These are phyloP conservation scores for Pichia sp. DNA, from an alignment of 1,139 yeast species.

Conservation along the genomic window DNA sequence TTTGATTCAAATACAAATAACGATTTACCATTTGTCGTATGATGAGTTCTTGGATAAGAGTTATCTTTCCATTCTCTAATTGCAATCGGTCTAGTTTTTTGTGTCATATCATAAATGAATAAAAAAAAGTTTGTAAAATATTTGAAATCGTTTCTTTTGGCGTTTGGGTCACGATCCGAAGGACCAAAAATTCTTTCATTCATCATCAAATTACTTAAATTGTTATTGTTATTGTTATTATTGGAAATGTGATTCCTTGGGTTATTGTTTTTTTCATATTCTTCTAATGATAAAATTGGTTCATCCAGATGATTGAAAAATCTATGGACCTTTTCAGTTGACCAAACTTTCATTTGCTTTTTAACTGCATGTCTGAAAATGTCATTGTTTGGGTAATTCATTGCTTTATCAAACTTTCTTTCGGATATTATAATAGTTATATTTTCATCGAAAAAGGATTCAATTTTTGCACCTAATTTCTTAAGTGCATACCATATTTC, in stretches of 20 bases:
- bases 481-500: slow-evolving; percentile 49
- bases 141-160: slow-evolving; percentile 76
- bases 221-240: slow-evolving; percentile 7
- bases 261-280: slow-evolving; percentile 9
- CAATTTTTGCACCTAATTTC: slow-evolving; percentile 58
- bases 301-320: slow-evolving; percentile 71
- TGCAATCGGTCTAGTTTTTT: slow-evolving; percentile 74
- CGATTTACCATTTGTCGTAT: slow-evolving; percentile 37
- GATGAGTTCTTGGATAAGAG: slow-evolving; percentile 35
- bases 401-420: slow-evolving; percentile 34
- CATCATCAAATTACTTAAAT: slow-evolving; percentile 60
- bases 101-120: slow-evolving; percentile 75
- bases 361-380: slow-evolving; percentile 58
- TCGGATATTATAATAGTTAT: slow-evolving; percentile 83
- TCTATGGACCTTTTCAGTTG: slow-evolving; percentile 74
- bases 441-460: slow-evolving; percentile 67
- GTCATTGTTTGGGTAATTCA: slow-evolving; percentile 45
- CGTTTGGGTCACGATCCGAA: slow-evolving; percentile 81
- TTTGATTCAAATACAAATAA: slow-evolving; percentile 30
- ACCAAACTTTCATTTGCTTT: slow-evolving; percentile 75
- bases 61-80: slow-evolving; percentile 71
- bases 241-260: slow-evolving; percentile 2
- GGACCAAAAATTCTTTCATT: slow-evolving; percentile 86
- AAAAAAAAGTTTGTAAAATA: slow-evolving; percentile 74
- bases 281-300: slow-evolving; percentile 22